A percentile compares a stretch with the other conserved stretches of the same genome.
Conservation (phyloP, 345 rosid genomes). For the Eucalyptus tenuipes region DNA sequence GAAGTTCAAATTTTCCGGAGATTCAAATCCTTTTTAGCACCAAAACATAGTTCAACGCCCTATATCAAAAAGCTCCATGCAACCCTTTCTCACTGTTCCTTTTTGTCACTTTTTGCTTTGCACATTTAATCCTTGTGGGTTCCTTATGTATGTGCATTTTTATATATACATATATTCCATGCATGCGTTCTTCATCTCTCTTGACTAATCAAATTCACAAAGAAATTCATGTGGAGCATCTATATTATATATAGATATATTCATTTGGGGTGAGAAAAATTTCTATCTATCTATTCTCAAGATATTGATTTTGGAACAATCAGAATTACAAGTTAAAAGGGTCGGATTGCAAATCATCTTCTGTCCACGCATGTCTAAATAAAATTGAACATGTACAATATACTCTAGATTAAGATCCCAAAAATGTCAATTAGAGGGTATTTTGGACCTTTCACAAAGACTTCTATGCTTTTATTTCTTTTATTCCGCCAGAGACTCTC, state of each 20-base stretch:
- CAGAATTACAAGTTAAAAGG: not conserved
- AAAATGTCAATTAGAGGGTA: not conserved
- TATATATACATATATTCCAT: not conserved
- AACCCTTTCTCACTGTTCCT: not conserved
- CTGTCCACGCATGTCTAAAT: not conserved
- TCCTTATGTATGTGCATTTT: not conserved
- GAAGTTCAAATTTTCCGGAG: constrained; percentile 1
- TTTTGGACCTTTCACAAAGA: not conserved
- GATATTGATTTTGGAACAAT: not conserved
- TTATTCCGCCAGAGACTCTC: not conserved
- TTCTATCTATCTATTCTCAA: not conserved
- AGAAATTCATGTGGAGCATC: not conserved
- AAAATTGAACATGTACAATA: not conserved
- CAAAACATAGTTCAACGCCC: constrained; percentile 13
- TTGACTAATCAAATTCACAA: not conserved
- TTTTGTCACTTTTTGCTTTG: not conserved
- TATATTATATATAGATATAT: not conserved
- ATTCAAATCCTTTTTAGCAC: constrained; percentile 18
- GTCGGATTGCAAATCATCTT: not conserved
- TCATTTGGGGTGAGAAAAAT: not conserved
- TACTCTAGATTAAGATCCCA: not conserved
- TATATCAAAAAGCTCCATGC: not conserved
- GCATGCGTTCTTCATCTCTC: not conserved
- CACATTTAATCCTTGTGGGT: not conserved
- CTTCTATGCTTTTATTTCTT: not conserved